Percentiles rank a stretch among this genome's conserved stretches.
Conservation (phyloP, 371 early-diverging fungal genomes). For the Mortierella sp. region DNA sequence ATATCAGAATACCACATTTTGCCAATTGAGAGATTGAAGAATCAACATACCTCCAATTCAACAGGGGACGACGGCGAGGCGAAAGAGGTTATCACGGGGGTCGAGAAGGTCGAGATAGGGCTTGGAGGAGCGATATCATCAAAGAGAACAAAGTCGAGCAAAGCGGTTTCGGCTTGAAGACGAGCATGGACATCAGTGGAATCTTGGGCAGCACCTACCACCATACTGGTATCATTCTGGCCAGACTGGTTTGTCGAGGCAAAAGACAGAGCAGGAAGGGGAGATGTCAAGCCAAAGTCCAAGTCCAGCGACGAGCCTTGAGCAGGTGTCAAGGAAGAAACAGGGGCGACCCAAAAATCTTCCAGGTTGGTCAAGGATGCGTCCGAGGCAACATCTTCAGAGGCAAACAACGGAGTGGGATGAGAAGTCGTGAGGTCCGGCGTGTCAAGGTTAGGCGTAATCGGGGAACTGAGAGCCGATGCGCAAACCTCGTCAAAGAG, state of each 20-base stretch:
- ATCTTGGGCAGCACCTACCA: slow-evolving; percentile 16
- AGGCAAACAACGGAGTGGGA: slow-evolving; percentile 50
- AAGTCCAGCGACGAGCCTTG: slow-evolving; percentile 6
- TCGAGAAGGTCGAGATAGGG: slow-evolving; percentile 47
- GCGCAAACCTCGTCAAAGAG: slow-evolving; percentile 48
- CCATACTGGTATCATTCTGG: slow-evolving; percentile 8
- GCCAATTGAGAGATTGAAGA: not conserved
- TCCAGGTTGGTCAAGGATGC: slow-evolving; percentile 24
- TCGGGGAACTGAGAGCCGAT: slow-evolving; percentile 45
- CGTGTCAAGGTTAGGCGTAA: slow-evolving; percentile 50
- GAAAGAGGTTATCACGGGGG: slow-evolving; percentile 30
- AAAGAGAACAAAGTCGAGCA: slow-evolving; percentile 56
- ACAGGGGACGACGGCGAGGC: slow-evolving; percentile 27
- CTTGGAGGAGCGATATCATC: slow-evolving; percentile 46
- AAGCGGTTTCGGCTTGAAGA: slow-evolving; percentile 55
- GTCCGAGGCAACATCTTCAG: slow-evolving; percentile 48
- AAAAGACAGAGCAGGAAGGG: too few species aligned
- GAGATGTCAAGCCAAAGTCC: slow-evolving; percentile 22
- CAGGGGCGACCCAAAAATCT: slow-evolving; percentile 25
- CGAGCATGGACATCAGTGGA: slow-evolving; percentile 13
- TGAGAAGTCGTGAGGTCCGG: slow-evolving; percentile 51
- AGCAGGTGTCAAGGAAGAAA: slow-evolving; percentile 7
- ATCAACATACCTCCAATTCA: slow-evolving; percentile 26
- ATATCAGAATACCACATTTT: not conserved
- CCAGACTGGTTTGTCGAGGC: slow-evolving; percentile 20